Base-by-base conservation (phyloP, 768 basidiomycete species). In the Rubroboletus satanas region DNA sequence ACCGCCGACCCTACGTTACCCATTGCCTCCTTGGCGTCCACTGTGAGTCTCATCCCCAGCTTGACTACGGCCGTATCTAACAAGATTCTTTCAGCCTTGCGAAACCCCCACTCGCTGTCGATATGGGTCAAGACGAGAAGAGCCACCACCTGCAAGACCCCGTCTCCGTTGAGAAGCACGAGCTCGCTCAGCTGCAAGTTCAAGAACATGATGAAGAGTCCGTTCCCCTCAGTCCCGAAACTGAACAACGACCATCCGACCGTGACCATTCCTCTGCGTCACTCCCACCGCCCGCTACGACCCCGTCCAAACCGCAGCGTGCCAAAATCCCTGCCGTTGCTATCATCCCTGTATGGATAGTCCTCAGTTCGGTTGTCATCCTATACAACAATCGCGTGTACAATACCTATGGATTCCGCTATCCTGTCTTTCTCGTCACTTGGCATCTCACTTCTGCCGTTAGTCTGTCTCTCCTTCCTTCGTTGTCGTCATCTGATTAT, bases 381-480 rank as follows among this genome's bases (percentile, higher is more conserved):
- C 84, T 97, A 55, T 97, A 98, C 83, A 97, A 97, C 82, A 96
- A 93, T 71, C 85, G 85, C 67, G 73, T 91, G 62, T 93, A 90
- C 79, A 90, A 89, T 73, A 81, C 80, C 43, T 83, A 89, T 65
- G 72, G 84, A 56, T 97, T 97, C 78, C 83, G 83, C 66, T 97
- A 77, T 76, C 95, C 95, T 29, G 93, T 97, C 60, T 96, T 95
- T 73, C 81, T 93, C 44, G 93, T 94, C 52, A 95, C 93, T 39
- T 95, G 81, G 81, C 93, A 93, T 70, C 72, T 87, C 29, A 75
- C 79, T 29, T 84, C 91, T 59, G 86, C 87, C 50, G 83, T 81
- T 67, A 70, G 78, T 73, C 11, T 42, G 14, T 21, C 14, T 33
- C 18, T 47, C 28, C 49, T 53, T 37, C 15, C 50, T 42, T 51